A percentile compares a stretch with the other conserved stretches of the same genome.
Evolutionary conservation across 106 monocot species (phyloP).

Genomic region (Dioscorea alata): DNA sequence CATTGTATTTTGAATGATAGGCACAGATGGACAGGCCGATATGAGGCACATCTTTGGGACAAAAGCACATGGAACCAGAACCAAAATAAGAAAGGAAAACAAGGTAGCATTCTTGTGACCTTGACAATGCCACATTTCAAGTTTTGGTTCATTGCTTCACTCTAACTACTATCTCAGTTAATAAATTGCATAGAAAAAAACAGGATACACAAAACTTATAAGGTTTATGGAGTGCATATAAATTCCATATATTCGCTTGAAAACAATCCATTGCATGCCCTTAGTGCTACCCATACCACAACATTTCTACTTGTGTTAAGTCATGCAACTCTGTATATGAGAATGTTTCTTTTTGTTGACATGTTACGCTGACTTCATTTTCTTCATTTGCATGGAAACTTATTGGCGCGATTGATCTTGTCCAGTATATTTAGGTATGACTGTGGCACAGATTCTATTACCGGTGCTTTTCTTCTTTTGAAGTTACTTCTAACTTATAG

Average conservation of each 20-base stretch:
- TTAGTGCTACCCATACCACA: too few relatives aligned
- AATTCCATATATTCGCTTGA: too few relatives aligned
- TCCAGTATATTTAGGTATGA: conserved; percentile 89
- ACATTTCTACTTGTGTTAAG: too few relatives aligned
- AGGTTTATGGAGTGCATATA: too few relatives aligned
- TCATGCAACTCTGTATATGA: too few relatives aligned
- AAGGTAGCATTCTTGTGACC: conserved; percentile 38
- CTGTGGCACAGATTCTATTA: not conserved
- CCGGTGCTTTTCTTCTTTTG: not conserved
- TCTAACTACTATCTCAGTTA: too few relatives aligned
- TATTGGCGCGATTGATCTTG: conserved; percentile 1
- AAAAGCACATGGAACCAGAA: conserved; percentile 99
- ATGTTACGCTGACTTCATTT: conserved; percentile 9
- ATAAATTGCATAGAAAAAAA: too few relatives aligned
- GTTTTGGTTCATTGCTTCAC: too few relatives aligned
- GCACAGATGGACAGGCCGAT: conserved; percentile 98
- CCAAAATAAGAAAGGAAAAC: conserved; percentile 96
- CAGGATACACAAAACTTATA: too few relatives aligned
- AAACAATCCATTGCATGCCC: too few relatives aligned
- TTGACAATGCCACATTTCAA: too few relatives aligned
- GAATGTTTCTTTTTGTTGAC: not conserved
- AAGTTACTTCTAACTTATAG: not conserved
- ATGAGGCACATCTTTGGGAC: conserved; percentile 99
- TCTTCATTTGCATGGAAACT: conserved; percentile 37
- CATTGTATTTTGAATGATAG: conserved; percentile 28